These are phyloP conservation scores for Flammula alnicola DNA, from an alignment of 1,284 basidiomycete species.

Conservation along the genomic window DNA sequence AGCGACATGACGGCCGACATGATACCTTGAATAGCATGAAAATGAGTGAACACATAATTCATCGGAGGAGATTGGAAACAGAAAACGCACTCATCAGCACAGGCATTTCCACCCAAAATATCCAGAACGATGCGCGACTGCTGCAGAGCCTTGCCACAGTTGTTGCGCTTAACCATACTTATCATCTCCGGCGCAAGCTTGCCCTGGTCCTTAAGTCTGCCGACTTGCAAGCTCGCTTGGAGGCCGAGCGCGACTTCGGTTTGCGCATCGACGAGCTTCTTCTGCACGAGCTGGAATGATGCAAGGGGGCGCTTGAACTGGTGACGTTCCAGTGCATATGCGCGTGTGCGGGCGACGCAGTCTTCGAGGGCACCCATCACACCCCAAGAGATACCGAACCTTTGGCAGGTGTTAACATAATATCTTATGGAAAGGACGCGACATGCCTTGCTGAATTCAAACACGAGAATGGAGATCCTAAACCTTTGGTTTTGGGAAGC, in stretches of 20 bases:
- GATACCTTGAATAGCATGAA: constrained; percentile 77
- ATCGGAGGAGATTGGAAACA: constrained; percentile 28
- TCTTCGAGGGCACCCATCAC: constrained; percentile 96
- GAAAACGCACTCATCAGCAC: constrained; percentile 79
- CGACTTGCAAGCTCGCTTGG: constrained; percentile 82
- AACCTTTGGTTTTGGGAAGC: constrained; percentile 76
- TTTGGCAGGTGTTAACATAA: constrained; percentile 27
- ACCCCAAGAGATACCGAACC: constrained; percentile 91
- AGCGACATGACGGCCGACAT: constrained; percentile 88
- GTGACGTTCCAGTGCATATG: constrained; percentile 87
- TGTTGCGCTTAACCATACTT: constrained; percentile 94
- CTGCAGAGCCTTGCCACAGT: constrained; percentile 90
- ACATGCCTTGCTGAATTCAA: constrained; percentile 83
- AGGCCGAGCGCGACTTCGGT: constrained; percentile 87
- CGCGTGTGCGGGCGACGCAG: constrained; percentile 78
- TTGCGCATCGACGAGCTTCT: constrained; percentile 94
- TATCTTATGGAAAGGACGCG: not conserved
- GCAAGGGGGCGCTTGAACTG: constrained; percentile 92
- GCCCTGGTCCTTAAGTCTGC: constrained; percentile 86
- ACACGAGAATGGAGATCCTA: constrained; percentile 88
- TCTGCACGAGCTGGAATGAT: constrained; percentile 95
- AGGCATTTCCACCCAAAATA: constrained; percentile 90
- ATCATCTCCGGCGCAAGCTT: constrained; percentile 91
- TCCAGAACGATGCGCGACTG: constrained; percentile 84
- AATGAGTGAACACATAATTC: constrained; percentile 3